Conservation (phyloP, 345 rosid species). For the Eucalyptus albens region DNA sequence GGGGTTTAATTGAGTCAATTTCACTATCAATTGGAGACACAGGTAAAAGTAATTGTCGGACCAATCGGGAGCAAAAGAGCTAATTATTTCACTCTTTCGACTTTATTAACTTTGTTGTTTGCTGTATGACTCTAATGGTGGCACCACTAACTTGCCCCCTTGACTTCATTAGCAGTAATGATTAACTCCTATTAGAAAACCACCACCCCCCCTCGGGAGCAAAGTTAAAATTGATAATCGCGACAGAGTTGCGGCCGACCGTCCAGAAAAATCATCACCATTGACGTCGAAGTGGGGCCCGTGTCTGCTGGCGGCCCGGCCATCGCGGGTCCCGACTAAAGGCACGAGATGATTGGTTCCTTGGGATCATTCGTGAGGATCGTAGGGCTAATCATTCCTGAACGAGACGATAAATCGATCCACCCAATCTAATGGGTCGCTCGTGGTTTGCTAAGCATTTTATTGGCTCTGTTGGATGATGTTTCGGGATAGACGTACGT, state of each 20-base stretch:
- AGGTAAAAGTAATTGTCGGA: slow-evolving; percentile 2
- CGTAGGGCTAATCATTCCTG: not conserved
- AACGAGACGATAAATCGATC: not conserved
- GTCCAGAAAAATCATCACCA: not conserved
- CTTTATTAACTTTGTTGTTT: not conserved
- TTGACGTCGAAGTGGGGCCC: not conserved
- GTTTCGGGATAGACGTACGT: not conserved
- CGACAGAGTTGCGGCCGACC: not conserved
- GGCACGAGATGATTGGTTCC: not conserved
- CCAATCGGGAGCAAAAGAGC: slow-evolving; percentile 6
- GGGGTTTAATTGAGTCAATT: not conserved
- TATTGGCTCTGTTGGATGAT: not conserved
- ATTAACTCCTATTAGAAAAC: not conserved
- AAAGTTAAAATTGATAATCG: not conserved
- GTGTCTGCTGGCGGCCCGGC: not conserved
- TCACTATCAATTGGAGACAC: not conserved
- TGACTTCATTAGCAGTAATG: not conserved
- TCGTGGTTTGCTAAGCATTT: not conserved
- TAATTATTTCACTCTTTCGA: slow-evolving; percentile 11
- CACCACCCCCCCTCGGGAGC: not conserved
- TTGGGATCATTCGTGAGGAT: not conserved
- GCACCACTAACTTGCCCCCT: slow-evolving; percentile 5
- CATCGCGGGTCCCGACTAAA: not conserved
- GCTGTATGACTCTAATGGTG: slow-evolving; percentile 6
- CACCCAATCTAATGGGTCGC: fast-evolving